Conservation (phyloP, 306 rosid species). For the Prunus kanzakura region DNA sequence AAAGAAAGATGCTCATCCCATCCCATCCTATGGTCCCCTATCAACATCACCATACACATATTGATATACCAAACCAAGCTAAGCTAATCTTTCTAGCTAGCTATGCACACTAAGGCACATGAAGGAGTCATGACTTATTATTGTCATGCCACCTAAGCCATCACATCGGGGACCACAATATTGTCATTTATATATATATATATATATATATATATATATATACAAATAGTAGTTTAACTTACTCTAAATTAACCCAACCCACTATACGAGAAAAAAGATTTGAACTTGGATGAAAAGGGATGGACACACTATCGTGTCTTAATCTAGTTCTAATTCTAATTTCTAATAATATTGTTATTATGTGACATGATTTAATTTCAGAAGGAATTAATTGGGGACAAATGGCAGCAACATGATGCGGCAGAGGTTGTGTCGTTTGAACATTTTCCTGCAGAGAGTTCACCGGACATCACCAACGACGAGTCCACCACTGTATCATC, state of each 20-base stretch:
- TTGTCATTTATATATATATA: no score
- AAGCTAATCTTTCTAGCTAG: not conserved
- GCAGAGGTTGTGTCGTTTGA: conserved; percentile 77
- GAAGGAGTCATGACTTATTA: conserved; percentile 34
- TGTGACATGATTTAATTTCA: conserved; percentile 17
- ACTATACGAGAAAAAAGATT: no score
- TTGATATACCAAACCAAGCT: conserved; percentile 18
- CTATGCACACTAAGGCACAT: not conserved
- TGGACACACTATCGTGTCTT: not conserved
- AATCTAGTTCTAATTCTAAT: not conserved
- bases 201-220: no score
- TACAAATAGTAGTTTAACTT: no score
- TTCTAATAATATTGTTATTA: not conserved
- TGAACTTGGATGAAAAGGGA: no score
- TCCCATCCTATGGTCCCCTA: conserved; percentile 59
- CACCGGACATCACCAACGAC: conserved; percentile 60
- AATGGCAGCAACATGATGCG: conserved; percentile 50
- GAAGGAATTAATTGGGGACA: conserved; percentile 38
- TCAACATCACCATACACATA: conserved; percentile 35
- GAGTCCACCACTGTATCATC: conserved; percentile 45
- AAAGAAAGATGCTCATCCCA: conserved; percentile 3
- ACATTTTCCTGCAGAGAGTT: conserved; percentile 72
- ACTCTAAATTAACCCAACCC: no score
- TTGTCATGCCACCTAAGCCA: conserved; percentile 56
- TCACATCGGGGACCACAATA: conserved; percentile 35